Evolutionary conservation across 73 alveolate genomes (phyloP).

Genomic region (Paramecium sonneborni): DNA sequence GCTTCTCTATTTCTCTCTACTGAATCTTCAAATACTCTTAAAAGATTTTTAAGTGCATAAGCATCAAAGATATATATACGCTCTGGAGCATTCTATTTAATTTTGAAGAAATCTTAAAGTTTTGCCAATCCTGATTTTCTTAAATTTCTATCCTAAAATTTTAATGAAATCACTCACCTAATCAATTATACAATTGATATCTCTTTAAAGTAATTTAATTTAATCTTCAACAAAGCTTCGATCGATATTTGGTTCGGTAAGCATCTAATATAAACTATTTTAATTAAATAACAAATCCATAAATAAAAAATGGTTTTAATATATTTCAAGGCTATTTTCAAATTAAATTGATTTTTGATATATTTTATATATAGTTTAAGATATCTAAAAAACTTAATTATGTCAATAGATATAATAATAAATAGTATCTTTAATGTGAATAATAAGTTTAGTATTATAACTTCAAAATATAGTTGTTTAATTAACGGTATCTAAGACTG

Average conservation of each 20-base stretch:
- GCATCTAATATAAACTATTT: not conserved
- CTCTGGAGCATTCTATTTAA: not conserved
- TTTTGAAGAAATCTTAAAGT: slow-evolving; percentile 1
- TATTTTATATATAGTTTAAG: too few species aligned
- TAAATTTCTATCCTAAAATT: slow-evolving; percentile 29
- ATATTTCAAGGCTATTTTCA: not conserved
- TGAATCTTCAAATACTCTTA: slow-evolving; percentile 77
- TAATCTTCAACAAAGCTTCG: slow-evolving; percentile 9
- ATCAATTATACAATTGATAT: slow-evolving; percentile 46
- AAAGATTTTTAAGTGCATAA: not conserved
- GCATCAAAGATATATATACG: slow-evolving; percentile 22
- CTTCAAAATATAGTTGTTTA: slow-evolving; percentile 4
- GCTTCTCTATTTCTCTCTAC: slow-evolving; percentile 79
- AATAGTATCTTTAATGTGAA: not conserved
- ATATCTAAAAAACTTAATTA: too few species aligned
- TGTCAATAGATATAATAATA: too few species aligned
- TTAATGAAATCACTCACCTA: not conserved
- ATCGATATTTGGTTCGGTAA: not conserved
- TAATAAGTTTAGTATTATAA: not conserved
- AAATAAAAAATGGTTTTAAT: not conserved
- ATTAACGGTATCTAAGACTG: not conserved
- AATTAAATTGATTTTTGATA: too few species aligned
- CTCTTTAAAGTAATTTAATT: slow-evolving; percentile 20
- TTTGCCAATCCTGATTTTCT: slow-evolving; percentile 13
- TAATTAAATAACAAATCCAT: not conserved